Evolutionary conservation across 2,329 filamentous ascomycete genomes (phyloP), one percentile per base, ranked within the genome.

Genomic region (Pseudocercospora cruenta): DNA sequence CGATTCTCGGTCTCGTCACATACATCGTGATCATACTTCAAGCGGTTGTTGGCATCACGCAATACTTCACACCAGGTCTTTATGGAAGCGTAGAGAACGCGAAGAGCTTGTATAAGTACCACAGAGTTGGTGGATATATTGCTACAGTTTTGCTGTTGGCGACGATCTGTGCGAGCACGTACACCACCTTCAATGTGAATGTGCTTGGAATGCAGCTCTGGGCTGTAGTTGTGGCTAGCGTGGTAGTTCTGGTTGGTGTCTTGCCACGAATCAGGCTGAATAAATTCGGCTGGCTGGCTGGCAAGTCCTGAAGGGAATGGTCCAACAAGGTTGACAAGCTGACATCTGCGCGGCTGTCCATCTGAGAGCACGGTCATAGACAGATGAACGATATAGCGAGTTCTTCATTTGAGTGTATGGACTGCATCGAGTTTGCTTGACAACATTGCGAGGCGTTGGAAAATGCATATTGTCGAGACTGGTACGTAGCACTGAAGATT

Each of bases 41-140:
- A 81, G 90, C 91, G 53, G 58, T 90, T 0, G 86, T 97, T 31
- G 94, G 95, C 16, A 87, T 96, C 69, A 91, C 92, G 33, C 92
- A 95, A 81, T 97, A 90, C 83, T 92, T 88, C 65, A 82, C 87
- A 2, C 94, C 94, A 0, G 75, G 76, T 0, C 73, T 96, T 1
- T 96, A 94, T 73, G 94, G 94, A 4, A 88, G 92, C 63, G 88
- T 90, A 69, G 89, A 92, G 26, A 88, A 88, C 2, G 94, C 93
- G 21, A 96, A 94, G 84, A 84, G 84, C 24, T 78, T 97, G 49
- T 98, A 94, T 85, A 97, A 96, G 80, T 97, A 94, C 74, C 95
- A 98, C 78, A 88, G 94, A 31, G 80, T 86, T 62, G 85, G 84
- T 22, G 95, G 94, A 1, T 98, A 99, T 76, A 70, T 88, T 7